Percentiles rank a stretch among this genome's conserved stretches.
Conservation (phyloP, 2,329 filamentous ascomycete genomes). For the Trichoderma koningiopsis region DNA sequence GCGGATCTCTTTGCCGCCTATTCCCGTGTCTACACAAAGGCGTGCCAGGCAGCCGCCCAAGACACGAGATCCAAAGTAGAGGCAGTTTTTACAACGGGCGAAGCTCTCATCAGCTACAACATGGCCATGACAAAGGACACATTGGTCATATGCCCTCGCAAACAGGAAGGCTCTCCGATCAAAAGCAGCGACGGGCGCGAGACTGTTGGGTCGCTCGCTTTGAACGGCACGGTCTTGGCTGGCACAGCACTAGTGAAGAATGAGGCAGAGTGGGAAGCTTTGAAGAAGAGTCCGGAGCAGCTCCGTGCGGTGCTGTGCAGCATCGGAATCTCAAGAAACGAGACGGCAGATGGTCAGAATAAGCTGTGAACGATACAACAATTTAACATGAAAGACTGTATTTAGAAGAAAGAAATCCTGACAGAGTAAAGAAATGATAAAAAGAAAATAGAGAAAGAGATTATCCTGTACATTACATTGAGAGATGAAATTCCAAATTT, state of each 20-base stretch:
- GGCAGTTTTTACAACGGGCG: constrained; percentile 37
- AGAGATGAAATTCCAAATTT: background rate
- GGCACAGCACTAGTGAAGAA: constrained; percentile 66
- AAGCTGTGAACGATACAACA: background rate
- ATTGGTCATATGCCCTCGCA: constrained; percentile 58
- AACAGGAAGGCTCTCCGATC: constrained; percentile 51
- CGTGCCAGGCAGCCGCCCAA: constrained; percentile 43
- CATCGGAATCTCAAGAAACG: constrained; percentile 37
- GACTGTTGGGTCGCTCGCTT: constrained; percentile 48
- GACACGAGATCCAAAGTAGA: constrained; percentile 21
- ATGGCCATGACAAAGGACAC: constrained; percentile 58
- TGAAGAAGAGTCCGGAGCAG: constrained; percentile 40
- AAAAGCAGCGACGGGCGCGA: constrained; percentile 35
- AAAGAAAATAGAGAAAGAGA: background rate
- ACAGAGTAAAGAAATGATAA: background rate
- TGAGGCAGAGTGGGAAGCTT: constrained; percentile 57
- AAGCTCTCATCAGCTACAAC: constrained; percentile 64
- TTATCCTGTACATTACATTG: background rate
- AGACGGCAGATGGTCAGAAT: background rate
- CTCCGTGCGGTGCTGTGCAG: constrained; percentile 31
- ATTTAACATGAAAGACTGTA: background rate
- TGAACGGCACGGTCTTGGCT: constrained; percentile 66
- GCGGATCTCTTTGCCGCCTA: constrained; percentile 48
- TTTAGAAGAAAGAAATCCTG: background rate
- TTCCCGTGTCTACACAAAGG: constrained; percentile 50